Base-by-base conservation (phyloP, 1,139 yeast species). In the Kluyveromyces sp. region DNA sequence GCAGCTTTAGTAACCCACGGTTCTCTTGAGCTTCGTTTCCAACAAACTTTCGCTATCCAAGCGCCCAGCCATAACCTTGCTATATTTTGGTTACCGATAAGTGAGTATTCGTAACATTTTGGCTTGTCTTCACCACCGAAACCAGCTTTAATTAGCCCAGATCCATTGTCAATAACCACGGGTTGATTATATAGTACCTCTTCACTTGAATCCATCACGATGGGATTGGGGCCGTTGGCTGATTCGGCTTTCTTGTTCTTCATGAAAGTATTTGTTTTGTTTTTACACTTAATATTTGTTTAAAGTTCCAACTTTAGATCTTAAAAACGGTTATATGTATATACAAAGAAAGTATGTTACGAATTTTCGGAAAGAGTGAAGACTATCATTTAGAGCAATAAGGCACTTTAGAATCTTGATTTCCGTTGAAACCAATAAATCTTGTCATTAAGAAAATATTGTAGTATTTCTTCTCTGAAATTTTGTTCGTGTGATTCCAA, bases 121-220 rank as follows among this genome's bases (percentile, higher is more conserved):
- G 97, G 97, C 54, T 72, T 75, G 48, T 87, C 94, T 55, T 86
- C 94, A 21, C 97, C 97, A 1, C 97, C 95, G 66, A 90, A 86
- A 1, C 97, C 97, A 0, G 95, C 89, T 61, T 88, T 85, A 48
- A 89, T 72, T 43, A 77, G 75, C 2, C 96, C 95, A 3, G 96
- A 83, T n/a, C 97, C 97, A 69, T 87, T 88, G 65, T 90, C 97
- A 34, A 90, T 73, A 35, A 90, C 96, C 42, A 90, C 79, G 2
- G 97, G 96, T 66, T 90, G 97, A 65, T 89, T 90, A 47, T 73
- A 65, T 50, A 74, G 63, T 25, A 36, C 42, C 25, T 45, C 48
- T 27, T 30, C 43, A 21, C 30, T 30, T 26, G 21, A 7, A 39
- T 33, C 42, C 42, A 39, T 39, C 25, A 21, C 37, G 21, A 25